These are phyloP conservation scores for Myriosclerotinia scirpicola DNA, from an alignment of 2,329 filamentous ascomycete species.

Conservation along the genomic window DNA sequence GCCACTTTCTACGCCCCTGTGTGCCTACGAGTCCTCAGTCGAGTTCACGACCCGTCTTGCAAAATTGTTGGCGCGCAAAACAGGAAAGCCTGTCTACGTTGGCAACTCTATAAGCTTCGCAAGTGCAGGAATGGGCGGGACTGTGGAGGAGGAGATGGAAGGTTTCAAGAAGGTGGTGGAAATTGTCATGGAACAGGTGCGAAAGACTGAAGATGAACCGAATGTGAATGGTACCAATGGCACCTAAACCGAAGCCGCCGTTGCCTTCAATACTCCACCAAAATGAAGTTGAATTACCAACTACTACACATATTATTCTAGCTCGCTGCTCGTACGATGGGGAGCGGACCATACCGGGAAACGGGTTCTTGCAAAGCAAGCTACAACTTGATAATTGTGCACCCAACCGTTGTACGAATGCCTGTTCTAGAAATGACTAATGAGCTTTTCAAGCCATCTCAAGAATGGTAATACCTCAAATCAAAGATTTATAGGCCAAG, in stretches of 20 bases:
- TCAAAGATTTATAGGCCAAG: constrained; percentile 12
- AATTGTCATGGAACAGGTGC: constrained; percentile 60
- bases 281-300: neutral
- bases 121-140: constrained; percentile 71
- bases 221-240: constrained; percentile 25
- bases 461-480: constrained; percentile 10
- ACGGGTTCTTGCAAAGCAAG: constrained; percentile 9
- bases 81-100: constrained; percentile 79
- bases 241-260: constrained; percentile 5
- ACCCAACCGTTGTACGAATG: constrained; percentile 11
- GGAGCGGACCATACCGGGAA: constrained; percentile 14
- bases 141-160: constrained; percentile 92
- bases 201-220: constrained; percentile 38
- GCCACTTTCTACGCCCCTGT: constrained; percentile 76
- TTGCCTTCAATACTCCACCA: neutral
- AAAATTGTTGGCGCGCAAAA: constrained; percentile 74
- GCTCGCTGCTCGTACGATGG: constrained; percentile 2
- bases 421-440: constrained; percentile 12
- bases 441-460: constrained; percentile 1
- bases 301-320: constrained; percentile 4
- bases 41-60: constrained; percentile 87
- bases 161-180: constrained; percentile 74
- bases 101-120: constrained; percentile 82
- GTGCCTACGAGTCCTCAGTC: constrained; percentile 69
- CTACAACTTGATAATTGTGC: constrained; percentile 21